These are phyloP conservation scores for Penicillium frequentans DNA, from an alignment of 2,329 filamentous ascomycete genomes.

Conservation along the genomic window DNA sequence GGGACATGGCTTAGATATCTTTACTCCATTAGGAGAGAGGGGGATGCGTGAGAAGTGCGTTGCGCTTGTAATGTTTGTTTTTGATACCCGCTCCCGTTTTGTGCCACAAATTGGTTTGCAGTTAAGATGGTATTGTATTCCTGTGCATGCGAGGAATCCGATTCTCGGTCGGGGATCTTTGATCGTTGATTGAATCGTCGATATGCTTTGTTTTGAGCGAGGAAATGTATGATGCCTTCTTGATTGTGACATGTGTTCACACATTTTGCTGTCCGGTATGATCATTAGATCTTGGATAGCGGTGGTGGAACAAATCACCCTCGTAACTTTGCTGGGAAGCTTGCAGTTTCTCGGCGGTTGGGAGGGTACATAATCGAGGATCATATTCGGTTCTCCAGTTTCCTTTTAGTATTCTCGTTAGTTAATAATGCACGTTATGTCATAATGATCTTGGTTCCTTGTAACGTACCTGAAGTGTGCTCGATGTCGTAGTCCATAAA, in stretches of 20 bases:
- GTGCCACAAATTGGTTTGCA: background rate
- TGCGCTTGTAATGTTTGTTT: slow-evolving; percentile 26
- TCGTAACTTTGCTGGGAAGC: background rate
- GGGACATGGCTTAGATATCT: slow-evolving; percentile 36
- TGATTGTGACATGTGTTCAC: background rate
- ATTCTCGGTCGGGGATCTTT: background rate
- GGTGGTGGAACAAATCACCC: background rate
- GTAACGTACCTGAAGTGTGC: background rate
- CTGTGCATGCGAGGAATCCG: background rate
- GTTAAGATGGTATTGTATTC: background rate
- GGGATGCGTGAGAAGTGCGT: background rate
- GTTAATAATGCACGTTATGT: slow-evolving; percentile 4
- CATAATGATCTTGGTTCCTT: background rate
- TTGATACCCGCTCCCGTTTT: slow-evolving; percentile 30
- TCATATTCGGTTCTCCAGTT: background rate
- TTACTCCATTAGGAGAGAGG: background rate
- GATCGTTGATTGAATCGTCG: background rate
- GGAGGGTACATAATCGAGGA: background rate
- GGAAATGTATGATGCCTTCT: too few species aligned
- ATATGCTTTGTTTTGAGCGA: too few species aligned
- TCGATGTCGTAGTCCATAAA: background rate
- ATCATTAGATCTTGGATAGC: background rate
- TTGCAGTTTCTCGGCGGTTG: background rate
- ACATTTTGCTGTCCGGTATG: background rate
- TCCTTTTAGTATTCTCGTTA: background rate